Percentiles rank a stretch among this genome's conserved stretches.
Conservation (phyloP, 306 rosid genomes). For the Quillaja saponaria region DNA sequence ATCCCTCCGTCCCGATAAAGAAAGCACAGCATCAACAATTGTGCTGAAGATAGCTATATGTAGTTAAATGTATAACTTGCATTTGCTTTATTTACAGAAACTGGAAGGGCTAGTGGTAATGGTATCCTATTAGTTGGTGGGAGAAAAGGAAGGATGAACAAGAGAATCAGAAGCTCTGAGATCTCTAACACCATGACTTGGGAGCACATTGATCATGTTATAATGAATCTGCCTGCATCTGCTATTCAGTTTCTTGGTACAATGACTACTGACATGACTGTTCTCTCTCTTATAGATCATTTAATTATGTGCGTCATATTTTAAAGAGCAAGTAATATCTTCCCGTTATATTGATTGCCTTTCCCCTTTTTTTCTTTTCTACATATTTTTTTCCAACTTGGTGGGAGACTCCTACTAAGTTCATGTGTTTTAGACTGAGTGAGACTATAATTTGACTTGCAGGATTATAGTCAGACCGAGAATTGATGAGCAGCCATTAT, state of each 20-base stretch:
- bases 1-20: slow-evolving; percentile 14
- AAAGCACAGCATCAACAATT: not conserved
- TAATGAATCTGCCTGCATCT: slow-evolving; percentile 96
- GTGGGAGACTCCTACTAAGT: not conserved
- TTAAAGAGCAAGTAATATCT: not conserved
- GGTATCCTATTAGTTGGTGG: slow-evolving; percentile 37
- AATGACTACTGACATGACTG: slow-evolving; percentile 20
- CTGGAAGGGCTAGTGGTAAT: slow-evolving; percentile 36
- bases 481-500: too few relatives aligned
- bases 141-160: slow-evolving; percentile 55
- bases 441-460: not conserved
- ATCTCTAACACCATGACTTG: slow-evolving; percentile 51
- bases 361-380: not conserved
- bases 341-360: not conserved
- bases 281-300: slow-evolving; percentile 18
- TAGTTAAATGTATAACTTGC: slow-evolving; percentile 19
- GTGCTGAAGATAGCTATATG: slow-evolving; percentile 11
- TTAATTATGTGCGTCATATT: not conserved
- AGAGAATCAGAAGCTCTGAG: slow-evolving; percentile 61
- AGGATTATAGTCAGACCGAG: too few relatives aligned
- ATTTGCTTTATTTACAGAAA: slow-evolving; percentile 43
- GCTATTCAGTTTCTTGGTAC: slow-evolving; percentile 88
- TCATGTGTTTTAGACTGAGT: not conserved
- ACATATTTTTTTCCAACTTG: not conserved
- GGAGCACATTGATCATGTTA: slow-evolving; percentile 85